phyloP scores from a whole-genome alignment of 345 rosid genomes.

The Chamaenerion angustifolium region DNA sequence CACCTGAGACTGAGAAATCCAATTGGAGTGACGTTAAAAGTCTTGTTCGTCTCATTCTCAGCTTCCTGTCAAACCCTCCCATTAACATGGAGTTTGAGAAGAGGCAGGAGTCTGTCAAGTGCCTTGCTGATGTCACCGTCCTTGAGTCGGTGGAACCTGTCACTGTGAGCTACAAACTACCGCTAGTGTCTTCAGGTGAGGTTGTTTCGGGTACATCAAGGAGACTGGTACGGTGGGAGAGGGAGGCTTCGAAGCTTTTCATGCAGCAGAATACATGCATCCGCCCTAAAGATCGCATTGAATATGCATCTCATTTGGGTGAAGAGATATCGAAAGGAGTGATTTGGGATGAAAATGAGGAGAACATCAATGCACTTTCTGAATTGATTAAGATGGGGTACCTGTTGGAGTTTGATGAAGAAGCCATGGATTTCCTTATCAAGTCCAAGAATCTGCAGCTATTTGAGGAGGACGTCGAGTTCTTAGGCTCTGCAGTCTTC shows the following conservation, averaged over 20 bases:
- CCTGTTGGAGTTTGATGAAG: slow-evolving; percentile 33
- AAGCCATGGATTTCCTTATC: slow-evolving; percentile 35
- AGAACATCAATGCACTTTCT: slow-evolving; percentile 23
- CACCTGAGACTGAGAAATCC: slow-evolving; percentile 11
- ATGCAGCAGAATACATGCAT: slow-evolving; percentile 25
- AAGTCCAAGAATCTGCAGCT: slow-evolving; percentile 41
- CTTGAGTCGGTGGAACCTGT: slow-evolving; percentile 27
- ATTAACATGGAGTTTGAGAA: slow-evolving; percentile 26
- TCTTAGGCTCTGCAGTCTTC: slow-evolving; percentile 13
- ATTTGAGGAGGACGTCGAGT: slow-evolving; percentile 36
- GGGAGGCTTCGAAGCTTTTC: slow-evolving; percentile 23
- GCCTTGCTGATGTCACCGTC: slow-evolving; percentile 24
- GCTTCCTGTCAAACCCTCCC: slow-evolving; percentile 40
- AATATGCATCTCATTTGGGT: slow-evolving; percentile 40
- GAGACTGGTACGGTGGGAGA: slow-evolving; percentile 44
- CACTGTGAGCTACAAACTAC: slow-evolving; percentile 18
- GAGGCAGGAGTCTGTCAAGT: slow-evolving; percentile 29
- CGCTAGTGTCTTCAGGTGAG: slow-evolving; percentile 23
- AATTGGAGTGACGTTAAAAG: slow-evolving; percentile 20
- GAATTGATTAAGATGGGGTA: slow-evolving; percentile 48
- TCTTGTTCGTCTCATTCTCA: slow-evolving; percentile 42
- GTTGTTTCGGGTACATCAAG: slow-evolving; percentile 11
- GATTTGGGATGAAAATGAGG: slow-evolving; percentile 42
- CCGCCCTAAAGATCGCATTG: slow-evolving; percentile 21
- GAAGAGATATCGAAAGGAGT: slow-evolving; percentile 39